Evolutionary conservation across 2,329 filamentous ascomycete genomes (phyloP), one percentile per base, ranked within the genome.

Genomic region (Talaromyces piceae): DNA sequence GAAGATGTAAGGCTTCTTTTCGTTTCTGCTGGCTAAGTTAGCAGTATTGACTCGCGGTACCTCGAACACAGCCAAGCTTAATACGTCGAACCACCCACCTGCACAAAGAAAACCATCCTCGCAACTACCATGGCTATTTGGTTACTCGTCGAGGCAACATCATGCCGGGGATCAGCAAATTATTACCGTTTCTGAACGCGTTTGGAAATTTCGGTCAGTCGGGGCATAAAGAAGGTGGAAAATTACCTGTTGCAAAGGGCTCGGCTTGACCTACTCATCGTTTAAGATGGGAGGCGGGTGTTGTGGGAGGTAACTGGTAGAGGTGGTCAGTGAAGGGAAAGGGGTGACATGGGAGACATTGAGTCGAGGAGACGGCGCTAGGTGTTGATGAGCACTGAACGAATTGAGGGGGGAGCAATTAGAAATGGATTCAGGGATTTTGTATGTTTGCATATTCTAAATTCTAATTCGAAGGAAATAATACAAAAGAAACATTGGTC

Each of bases 201-300:
- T 53, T 53, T 23, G 47, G 41, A 7, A 53, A 53, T 33, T 30
- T 53, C 18, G 51, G 51, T 6, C 20, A 46, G 22, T 49, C 51
- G 5, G 46, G 47, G 3, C 41, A 46, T 20, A 46, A 53, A 12
- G 26, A 53, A 26, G 47, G 47, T 12, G 51, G 51, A 6, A 53
- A 53, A 30, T 18, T 33, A 11, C 41, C 46, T 39, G 41, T 49
- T 13, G 3, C 22, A 3, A 43, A 43, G 20, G 22, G 4, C 2
- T 25, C 39, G 20, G 23, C 22, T 43, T 43, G 23, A 25, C 25
- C 12, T 11, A 18, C 8, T 2, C 20, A 18, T 13, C 1, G 1
- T 37, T 37, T 37, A 8, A 16, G 13, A 16, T 1, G 18, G 31
- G 6, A 8, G 0, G 6, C 8, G 6, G 11, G 30, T 28, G 26